Percentiles rank a stretch among this genome's conserved stretches.
phyloP scores from a whole-genome alignment of 805 yeast genomes.

The Yamadazyma olivae region DNA sequence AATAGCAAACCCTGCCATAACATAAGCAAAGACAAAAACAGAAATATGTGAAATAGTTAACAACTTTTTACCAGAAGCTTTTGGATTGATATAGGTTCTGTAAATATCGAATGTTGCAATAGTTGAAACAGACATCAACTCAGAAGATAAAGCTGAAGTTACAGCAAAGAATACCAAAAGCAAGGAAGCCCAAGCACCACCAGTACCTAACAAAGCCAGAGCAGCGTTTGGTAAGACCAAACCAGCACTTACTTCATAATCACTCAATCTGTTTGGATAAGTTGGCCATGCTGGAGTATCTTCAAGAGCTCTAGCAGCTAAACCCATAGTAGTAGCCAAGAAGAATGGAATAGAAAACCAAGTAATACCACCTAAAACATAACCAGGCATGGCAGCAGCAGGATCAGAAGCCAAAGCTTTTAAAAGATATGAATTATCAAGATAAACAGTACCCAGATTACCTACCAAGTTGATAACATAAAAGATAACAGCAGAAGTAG shows the following conservation, averaged over 20 bases:
- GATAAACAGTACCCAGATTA: conserved; percentile 83
- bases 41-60: conserved; percentile 66
- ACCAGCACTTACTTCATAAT: conserved; percentile 78
- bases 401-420: conserved; percentile 87
- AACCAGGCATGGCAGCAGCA: conserved; percentile 82
- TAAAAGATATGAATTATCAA: conserved; percentile 87
- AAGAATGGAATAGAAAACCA: conserved; percentile 92
- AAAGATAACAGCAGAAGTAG: conserved; percentile 84
- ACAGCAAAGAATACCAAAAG: conserved; percentile 87
- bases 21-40: conserved; percentile 54
- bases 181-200: conserved; percentile 84
- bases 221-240: conserved; percentile 78
- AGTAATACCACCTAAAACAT: conserved; percentile 81
- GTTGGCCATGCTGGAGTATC: conserved; percentile 72
- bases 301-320: conserved; percentile 78
- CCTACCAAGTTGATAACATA: conserved; percentile 84
- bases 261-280: conserved; percentile 62
- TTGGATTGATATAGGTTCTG: conserved; percentile 75
- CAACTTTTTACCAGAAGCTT: conserved; percentile 70
- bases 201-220: conserved; percentile 76
- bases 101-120: conserved; percentile 83
- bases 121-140: conserved; percentile 83
- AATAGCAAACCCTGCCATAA: conserved; percentile 79
- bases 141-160: conserved; percentile 90
- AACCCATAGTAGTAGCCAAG: conserved; percentile 80